A percentile compares a stretch with the other conserved stretches of the same genome.
Conservation (phyloP, 2,329 filamentous ascomycete species). For the Camillea tinctor region DNA sequence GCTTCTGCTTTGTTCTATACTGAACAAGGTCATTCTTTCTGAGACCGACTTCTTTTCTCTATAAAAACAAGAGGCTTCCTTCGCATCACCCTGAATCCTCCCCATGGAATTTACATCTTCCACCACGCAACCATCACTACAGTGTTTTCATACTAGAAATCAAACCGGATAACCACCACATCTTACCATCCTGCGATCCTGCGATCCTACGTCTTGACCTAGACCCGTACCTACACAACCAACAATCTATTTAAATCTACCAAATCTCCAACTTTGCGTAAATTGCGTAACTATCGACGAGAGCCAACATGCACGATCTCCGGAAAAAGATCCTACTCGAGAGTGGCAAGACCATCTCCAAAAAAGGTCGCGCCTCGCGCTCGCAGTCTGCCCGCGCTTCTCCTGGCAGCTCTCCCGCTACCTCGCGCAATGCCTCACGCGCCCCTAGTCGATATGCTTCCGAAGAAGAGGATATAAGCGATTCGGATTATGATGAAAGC, state of each 20-base stretch:
- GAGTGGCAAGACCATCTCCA: conserved; percentile 70
- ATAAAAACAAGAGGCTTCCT: too few species aligned
- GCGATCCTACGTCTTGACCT: neutral
- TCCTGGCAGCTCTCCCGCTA: conserved; percentile 54
- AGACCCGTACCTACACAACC: neutral
- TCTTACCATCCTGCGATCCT: too few species aligned
- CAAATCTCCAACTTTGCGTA: conserved; percentile 1
- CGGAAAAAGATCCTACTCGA: conserved; percentile 68
- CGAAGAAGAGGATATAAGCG: conserved; percentile 59
- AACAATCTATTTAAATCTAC: neutral
- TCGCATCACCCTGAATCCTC: conserved; percentile 16
- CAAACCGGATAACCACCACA: conserved; percentile 25
- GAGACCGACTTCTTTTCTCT: neutral
- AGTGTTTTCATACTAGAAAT: conserved; percentile 25
- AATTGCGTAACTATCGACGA: neutral
- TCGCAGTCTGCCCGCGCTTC: conserved; percentile 57
- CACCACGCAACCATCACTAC: conserved; percentile 16
- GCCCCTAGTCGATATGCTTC: conserved; percentile 62
- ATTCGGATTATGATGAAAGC: conserved; percentile 52
- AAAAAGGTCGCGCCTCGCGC: conserved; percentile 62
- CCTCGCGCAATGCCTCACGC: conserved; percentile 59
- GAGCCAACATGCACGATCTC: conserved; percentile 56
- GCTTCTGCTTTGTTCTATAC: neutral
- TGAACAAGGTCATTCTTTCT: neutral
- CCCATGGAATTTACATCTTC: conserved; percentile 31